phyloP scores from a whole-genome alignment of 768 basidiomycete genomes.

The Leccinum arenicola region DNA sequence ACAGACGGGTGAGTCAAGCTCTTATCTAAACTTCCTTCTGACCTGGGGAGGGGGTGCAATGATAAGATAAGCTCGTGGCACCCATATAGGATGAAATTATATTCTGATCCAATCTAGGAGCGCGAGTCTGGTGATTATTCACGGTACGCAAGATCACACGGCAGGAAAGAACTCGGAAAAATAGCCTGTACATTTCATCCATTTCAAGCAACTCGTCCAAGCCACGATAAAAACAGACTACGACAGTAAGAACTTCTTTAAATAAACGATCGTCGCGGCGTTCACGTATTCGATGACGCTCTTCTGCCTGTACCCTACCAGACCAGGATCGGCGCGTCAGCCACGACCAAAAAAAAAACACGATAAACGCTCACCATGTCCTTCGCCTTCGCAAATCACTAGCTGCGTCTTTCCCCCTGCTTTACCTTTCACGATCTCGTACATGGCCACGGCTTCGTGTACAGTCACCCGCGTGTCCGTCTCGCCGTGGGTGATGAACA shows the following conservation, averaged over 20 bases:
- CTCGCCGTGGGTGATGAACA: constrained; percentile 43
- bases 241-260: constrained; percentile 34
- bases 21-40: neutral
- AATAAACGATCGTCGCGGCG: constrained; percentile 37
- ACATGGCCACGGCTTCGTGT: constrained; percentile 39
- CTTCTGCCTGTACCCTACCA: constrained; percentile 41
- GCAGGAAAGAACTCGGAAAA: too few species aligned
- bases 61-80: neutral
- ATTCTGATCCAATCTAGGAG: neutral
- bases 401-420: constrained; percentile 32
- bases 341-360: neutral
- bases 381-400: constrained; percentile 41
- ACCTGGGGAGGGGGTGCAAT: neutral
- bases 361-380: constrained; percentile 35
- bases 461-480: constrained; percentile 39
- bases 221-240: constrained; percentile 6
- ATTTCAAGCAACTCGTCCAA: neutral
- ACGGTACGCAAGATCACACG: neutral
- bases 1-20: neutral
- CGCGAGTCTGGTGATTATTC: neutral
- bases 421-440: constrained; percentile 26
- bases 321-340: constrained; percentile 1
- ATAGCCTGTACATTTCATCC: too few species aligned
- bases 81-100: neutral
- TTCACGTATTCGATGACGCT: constrained; percentile 42